Evolutionary conservation across 352 stramenopile species (phyloP).

Genomic region (Phytophthora constricta): DNA sequence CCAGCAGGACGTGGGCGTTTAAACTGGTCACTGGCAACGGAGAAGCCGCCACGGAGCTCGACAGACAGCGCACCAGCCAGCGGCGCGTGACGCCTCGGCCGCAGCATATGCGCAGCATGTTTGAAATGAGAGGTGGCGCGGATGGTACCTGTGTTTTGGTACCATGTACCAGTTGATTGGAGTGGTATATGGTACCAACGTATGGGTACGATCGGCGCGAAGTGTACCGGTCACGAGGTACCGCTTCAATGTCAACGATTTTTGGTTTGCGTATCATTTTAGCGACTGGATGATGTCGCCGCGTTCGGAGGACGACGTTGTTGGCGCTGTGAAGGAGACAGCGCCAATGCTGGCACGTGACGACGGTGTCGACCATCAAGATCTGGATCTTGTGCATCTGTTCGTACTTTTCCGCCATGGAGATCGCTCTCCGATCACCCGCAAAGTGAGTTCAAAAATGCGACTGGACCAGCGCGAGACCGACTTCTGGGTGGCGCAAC

Average conservation of each 20-base stretch:
- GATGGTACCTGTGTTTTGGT: too few relatives aligned
- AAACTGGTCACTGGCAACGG: neutral
- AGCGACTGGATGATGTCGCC: slow-evolving; percentile 20
- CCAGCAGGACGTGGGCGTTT: slow-evolving; percentile 33
- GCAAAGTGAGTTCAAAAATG: slow-evolving; percentile 51
- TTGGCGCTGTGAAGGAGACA: too few relatives aligned
- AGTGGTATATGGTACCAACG: too few relatives aligned
- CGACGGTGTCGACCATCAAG: slow-evolving; percentile 10
- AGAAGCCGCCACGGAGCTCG: slow-evolving; percentile 14
- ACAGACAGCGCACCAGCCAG: slow-evolving; percentile 11
- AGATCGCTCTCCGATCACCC: slow-evolving; percentile 80
- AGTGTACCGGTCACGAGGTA: neutral
- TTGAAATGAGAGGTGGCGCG: too few relatives aligned
- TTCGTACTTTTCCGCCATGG: slow-evolving; percentile 80
- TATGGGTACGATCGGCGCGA: neutral
- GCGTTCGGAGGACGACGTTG: slow-evolving; percentile 12
- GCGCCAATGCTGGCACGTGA: too few relatives aligned
- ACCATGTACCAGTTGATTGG: too few relatives aligned
- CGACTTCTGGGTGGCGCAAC: slow-evolving; percentile 66
- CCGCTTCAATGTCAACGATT: neutral
- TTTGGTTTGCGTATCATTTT: slow-evolving; percentile 30
- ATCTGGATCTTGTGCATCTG: slow-evolving; percentile 65
- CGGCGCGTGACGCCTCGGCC: slow-evolving; percentile 11
- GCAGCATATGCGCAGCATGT: slow-evolving; percentile 12
- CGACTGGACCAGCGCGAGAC: slow-evolving; percentile 51